Percentiles rank a stretch among this genome's conserved stretches.
phyloP scores from a whole-genome alignment of 139 green algal species.

The Chlamydomonas applanata region DNA sequence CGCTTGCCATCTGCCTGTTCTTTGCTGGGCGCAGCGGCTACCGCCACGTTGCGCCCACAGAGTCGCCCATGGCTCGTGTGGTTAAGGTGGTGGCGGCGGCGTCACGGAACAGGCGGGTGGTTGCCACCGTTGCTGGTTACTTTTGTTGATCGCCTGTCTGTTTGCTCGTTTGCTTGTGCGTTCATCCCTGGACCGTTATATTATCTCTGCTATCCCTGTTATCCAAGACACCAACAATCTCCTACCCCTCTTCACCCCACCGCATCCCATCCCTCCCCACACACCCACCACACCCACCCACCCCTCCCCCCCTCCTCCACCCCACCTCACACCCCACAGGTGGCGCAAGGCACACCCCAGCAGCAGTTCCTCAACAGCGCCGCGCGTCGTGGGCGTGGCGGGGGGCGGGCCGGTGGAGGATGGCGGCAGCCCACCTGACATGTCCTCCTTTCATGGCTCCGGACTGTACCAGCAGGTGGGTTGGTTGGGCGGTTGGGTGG shows the following conservation, averaged over 20 bases:
- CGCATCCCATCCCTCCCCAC: too few relatives aligned
- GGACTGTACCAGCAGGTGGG: neutral
- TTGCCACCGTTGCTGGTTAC: neutral
- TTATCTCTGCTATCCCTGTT: too few relatives aligned
- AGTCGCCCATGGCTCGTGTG: constrained; percentile 82
- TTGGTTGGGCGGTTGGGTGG: too few relatives aligned
- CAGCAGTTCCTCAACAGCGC: too few relatives aligned
- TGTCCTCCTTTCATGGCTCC: neutral
- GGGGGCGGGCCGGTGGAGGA: neutral
- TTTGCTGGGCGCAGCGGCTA: constrained; percentile 50
- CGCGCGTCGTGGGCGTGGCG: too few relatives aligned
- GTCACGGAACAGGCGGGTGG: constrained; percentile 48
- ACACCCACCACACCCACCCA: too few relatives aligned
- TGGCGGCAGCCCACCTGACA: neutral
- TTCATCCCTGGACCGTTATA: too few relatives aligned
- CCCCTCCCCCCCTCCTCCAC: too few relatives aligned
- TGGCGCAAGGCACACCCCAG: neutral
- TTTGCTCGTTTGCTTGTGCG: neutral
- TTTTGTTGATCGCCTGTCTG: too few relatives aligned
- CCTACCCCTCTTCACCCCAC: too few relatives aligned
- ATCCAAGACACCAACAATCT: too few relatives aligned
- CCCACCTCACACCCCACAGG: too few relatives aligned
- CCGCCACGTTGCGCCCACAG: constrained; percentile 65
- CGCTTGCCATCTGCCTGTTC: constrained; percentile 74
- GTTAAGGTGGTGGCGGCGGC: constrained; percentile 73